phyloP scores from a whole-genome alignment of 179 eudicot species.

The Beta macrorhiza region DNA sequence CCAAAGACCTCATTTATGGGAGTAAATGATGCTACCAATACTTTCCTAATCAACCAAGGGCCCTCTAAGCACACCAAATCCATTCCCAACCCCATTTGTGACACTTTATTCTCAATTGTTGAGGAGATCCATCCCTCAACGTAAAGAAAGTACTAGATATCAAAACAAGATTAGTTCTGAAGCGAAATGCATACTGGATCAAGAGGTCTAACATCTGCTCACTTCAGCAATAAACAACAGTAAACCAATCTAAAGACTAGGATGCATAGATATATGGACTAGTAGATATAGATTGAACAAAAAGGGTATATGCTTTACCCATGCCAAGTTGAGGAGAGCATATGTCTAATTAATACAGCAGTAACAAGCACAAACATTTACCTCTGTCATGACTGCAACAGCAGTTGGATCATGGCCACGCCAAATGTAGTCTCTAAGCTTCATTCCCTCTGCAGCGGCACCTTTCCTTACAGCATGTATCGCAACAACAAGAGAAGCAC shows the following conservation, averaged over 20 bases:
- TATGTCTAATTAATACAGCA: not conserved
- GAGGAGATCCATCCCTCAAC: not conserved
- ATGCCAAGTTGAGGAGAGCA: not conserved
- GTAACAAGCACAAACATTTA: conserved; percentile 15
- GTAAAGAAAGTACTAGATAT: not conserved
- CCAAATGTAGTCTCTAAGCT: conserved; percentile 89
- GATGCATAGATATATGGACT: not conserved
- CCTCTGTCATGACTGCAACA: conserved; percentile 99
- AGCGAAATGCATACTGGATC: not conserved
- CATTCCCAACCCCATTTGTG: not conserved
- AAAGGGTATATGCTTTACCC: not conserved
- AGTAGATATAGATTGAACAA: not conserved
- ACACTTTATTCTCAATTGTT: not conserved
- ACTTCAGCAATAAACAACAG: not conserved
- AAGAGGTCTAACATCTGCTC: not conserved
- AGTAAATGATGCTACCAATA: not conserved
- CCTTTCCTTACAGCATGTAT: conserved; percentile 94
- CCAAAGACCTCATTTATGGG: not conserved
- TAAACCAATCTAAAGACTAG: not conserved
- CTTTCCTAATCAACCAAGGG: not conserved
- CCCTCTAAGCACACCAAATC: not conserved
- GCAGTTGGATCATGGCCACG: conserved; percentile 99
- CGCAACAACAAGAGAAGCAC: conserved; percentile 92
- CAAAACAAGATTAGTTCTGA: not conserved
- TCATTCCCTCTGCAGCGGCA: conserved; percentile 99